Base-by-base conservation (phyloP, 2,329 filamentous ascomycete genomes). In the Ophiostoma sp. region DNA sequence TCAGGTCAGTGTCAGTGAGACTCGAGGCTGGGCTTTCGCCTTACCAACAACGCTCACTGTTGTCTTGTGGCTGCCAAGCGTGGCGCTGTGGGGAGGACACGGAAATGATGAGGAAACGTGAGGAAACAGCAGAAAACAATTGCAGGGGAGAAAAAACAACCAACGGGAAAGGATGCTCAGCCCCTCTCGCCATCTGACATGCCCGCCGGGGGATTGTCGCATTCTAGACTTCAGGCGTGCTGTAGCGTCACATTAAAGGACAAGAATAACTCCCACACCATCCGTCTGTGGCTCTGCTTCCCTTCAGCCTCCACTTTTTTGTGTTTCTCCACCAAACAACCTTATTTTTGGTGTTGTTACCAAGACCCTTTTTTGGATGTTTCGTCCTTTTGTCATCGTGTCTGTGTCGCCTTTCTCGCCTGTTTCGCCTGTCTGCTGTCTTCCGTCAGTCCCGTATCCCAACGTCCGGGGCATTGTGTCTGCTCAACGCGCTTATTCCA, bases 161-260 rank as follows among this genome's bases (percentile, higher is more conserved):
- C 33, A 64, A 42, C 25, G 15, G 59, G 25, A 36, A n/a, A 11
- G 12, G 63, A 48, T 22, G 50, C 68, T 70, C 68, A 70, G 68
- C 68, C 68, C 36, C 64, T 69, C 17, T 57, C 50, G 50, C 50
- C 33, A 70, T 55, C 68, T 59, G 33, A 70, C 68, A 28, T 15
- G 33, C 12, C 50, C 52, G 68, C 50, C 12, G 28, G 42, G 9
- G 33, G 19, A 66, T n/a, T 31, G 61, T 66, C 22, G 61, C n/a
- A 66, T 66, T 66, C n/a, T 28, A 25, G 12, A 28, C 36, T 28
- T 39, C 33, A 2, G 17, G 12, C 17, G 3, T n/a, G 19, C 31
- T 50, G 64, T n/a, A 28, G 19, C 36, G 39, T 39, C 15, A 12
- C 63, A 66, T 31, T n/a, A 9, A 63, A 28, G 9, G 55, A 33